Conservation (phyloP, 1,284 basidiomycete species). For the Ganoderma sp. region DNA sequence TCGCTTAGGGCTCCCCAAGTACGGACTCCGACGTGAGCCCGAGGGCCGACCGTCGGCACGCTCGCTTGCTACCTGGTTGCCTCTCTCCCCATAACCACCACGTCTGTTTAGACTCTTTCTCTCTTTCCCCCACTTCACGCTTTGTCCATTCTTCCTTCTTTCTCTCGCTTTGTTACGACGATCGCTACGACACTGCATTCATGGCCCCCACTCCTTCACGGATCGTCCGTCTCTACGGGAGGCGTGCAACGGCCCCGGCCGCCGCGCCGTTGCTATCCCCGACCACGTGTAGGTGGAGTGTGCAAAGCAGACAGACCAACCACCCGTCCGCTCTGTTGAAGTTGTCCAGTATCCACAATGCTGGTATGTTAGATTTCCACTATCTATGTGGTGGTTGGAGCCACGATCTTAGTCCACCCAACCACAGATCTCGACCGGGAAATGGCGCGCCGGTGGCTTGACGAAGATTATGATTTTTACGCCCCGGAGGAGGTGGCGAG, state of each 20-base stretch:
- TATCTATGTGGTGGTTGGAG: background rate
- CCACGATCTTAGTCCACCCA: background rate
- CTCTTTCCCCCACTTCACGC: background rate
- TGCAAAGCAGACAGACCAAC: background rate
- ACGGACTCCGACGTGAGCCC: background rate
- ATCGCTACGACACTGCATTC: background rate
- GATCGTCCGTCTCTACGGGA: background rate
- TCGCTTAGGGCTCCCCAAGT: background rate
- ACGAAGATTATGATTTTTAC: conserved; percentile 2
- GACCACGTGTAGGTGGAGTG: background rate
- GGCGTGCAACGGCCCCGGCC: background rate
- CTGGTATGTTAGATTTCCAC: background rate
- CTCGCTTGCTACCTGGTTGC: background rate
- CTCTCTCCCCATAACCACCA: conserved; percentile 3
- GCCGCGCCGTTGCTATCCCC: background rate
- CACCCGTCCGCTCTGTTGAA: background rate
- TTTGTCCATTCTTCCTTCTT: background rate
- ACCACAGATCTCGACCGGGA: background rate
- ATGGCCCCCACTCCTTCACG: background rate
- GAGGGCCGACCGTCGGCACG: background rate
- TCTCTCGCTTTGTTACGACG: background rate
- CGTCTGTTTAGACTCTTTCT: background rate
- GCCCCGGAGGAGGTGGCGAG: background rate
- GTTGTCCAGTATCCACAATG: background rate
- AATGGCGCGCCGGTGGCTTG: background rate